Evolutionary conservation across 116 monocot genomes (phyloP), one percentile per base, ranked within the genome.

Genomic region (Iris pallida): DNA sequence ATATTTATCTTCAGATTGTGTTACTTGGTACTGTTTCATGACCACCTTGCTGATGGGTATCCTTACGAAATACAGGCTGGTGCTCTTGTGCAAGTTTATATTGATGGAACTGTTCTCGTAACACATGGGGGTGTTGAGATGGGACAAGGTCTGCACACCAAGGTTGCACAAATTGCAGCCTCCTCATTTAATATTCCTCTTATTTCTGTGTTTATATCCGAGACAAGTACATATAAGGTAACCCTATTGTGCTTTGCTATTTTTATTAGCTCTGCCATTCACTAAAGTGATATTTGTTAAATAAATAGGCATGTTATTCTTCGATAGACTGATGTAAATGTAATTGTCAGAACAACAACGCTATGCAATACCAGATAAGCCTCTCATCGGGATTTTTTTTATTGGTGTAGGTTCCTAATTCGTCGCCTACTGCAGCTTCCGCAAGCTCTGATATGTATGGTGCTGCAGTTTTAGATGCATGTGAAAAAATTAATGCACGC

Each of bases 51-150:
- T 61, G 10, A 53, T 19, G n/a, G 42, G 16, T 16, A 53, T 48
- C 45, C 14, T 10, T 73, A 61, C 16, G 44, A 20, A 30, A 15
- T 14, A 40, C 15, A 53, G 91, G 95, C 91, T 80, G 95, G 95
- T 69, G 91, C 91, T 68, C 88, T 95, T 59, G 95, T 95, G 52
- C 91, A 96, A 75, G 89, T 96, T 59, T 96, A 96, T 75, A 72
- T 81, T 68, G 96, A 96, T 76, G 96, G 96, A 8, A 85, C 77
- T 49, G 85, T 96, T 82, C 64, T 96, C 57, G 91, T 96, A 47
- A 92, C 95, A 53, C 95, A 95, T 85, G 96, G 96, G 14, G 96
- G 96, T 19, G 96, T 96, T 73, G 96, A 96, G 59, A 96, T 96
- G 96, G 96, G 96, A 51, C 96, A 96, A 70, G 96, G 96, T 53